A percentile compares a stretch with the other conserved stretches of the same genome.
Conservation (phyloP, 257 asterid species). For the Mentha longifolia region DNA sequence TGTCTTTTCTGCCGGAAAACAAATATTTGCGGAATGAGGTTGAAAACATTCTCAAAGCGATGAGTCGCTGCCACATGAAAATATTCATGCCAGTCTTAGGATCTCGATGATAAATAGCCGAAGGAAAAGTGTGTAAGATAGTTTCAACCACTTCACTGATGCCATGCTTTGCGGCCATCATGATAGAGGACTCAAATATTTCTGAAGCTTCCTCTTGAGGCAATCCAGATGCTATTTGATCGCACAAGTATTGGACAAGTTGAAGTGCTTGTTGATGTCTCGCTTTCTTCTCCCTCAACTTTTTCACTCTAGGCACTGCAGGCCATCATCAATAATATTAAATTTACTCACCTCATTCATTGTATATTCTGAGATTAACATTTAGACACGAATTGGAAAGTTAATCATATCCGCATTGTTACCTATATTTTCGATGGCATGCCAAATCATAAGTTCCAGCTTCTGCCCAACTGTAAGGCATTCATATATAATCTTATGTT, state of each 20-base stretch:
- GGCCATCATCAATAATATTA: too few species aligned
- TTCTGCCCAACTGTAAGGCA: neutral
- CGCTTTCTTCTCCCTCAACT: conserved; percentile 12
- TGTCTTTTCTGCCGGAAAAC: neutral
- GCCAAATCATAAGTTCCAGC: neutral
- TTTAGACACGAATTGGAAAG: too few species aligned
- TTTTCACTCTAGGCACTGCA: conserved; percentile 20
- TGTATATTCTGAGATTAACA: too few species aligned
- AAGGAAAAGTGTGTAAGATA: too few species aligned
- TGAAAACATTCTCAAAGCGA: conserved; percentile 34
- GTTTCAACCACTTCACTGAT: too few species aligned
- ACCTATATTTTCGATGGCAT: neutral
- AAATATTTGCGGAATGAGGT: conserved; percentile 2
- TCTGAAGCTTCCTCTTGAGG: neutral
- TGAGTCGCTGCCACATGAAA: too few species aligned
- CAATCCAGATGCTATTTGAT: neutral
- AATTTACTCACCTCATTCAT: too few species aligned
- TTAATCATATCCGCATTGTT: too few species aligned
- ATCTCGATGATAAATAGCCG: too few species aligned
- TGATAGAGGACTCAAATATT: neutral
- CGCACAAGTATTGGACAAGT: neutral
- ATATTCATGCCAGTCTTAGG: too few species aligned
- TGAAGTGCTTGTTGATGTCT: neutral
- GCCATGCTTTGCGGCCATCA: neutral
- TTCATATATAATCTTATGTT: too few species aligned